Percentiles rank a stretch among this genome's conserved stretches.
phyloP scores from a whole-genome alignment of 306 rosid genomes.

The Amphicarpaea edgeworthii region DNA sequence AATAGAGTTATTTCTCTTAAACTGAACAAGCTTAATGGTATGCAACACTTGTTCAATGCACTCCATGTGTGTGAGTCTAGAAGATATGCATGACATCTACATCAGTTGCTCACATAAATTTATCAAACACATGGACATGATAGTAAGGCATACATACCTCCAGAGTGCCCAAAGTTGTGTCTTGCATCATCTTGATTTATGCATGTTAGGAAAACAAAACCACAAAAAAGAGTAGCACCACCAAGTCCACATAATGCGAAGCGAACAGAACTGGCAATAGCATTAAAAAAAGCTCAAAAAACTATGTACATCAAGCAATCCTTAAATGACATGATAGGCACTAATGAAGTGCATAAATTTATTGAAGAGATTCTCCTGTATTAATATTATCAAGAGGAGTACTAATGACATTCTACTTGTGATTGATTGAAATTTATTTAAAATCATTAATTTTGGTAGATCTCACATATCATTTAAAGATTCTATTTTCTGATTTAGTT shows the following conservation, averaged over 20 bases:
- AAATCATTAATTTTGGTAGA: no score
- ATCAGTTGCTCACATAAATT: constrained; percentile 1
- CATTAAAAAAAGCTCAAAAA: constrained; percentile 27
- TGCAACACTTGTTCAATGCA: not conserved
- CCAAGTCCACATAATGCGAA: constrained; percentile 72
- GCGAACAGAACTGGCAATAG: constrained; percentile 67
- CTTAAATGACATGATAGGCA: constrained; percentile 7
- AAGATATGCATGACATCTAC: constrained; percentile 4
- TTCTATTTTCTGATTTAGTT: no score
- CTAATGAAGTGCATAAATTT: constrained; percentile 28
- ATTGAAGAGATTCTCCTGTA: not conserved
- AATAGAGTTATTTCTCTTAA: constrained; percentile 28
- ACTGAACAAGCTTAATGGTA: constrained; percentile 5
- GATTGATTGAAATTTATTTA: no score
- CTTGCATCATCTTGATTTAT: constrained; percentile 92
- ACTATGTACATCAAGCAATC: constrained; percentile 30
- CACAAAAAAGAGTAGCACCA: constrained; percentile 64
- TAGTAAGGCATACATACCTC: constrained; percentile 68
- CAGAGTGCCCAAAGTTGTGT: constrained; percentile 87
- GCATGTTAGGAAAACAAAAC: constrained; percentile 67
- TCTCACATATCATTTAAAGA: no score
- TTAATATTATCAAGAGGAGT: not conserved
- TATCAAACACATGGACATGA: constrained; percentile 23
- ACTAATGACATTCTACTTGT: no score
- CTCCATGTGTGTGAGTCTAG: not conserved